Base-by-base conservation (phyloP, 768 basidiomycete genomes). In the Tricholomella constricta region DNA sequence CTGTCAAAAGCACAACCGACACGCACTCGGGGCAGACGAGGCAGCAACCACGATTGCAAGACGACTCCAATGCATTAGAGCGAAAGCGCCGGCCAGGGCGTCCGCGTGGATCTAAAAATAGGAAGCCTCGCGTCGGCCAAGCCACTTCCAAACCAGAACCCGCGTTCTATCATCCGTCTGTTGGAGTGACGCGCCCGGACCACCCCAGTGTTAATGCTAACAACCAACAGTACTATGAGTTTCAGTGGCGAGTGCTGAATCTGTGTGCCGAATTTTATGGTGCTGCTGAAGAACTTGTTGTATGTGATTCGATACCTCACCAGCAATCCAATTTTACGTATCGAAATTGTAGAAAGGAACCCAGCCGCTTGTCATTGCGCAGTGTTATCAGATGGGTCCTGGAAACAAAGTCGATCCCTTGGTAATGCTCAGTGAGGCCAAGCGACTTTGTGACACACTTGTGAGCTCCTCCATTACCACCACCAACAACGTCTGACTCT, bases 201-300 rank as follows among this genome's bases (percentile, higher is more conserved):
- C 72, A 77, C 29, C 72, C 78, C 4, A 75, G 78, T 44, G 79
- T 84, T 22, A 81, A 80, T 51, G 73, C 83, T 2, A 82, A 85
- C 57, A 88, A 88, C 64, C 85, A 89, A 56, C 83, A 85, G 62
- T 91, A 89, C 67, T 89, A 89, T 67, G 88, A 91, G 64, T 91
- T 91, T 62, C 89, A 91, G 65, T 91, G 89, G 89, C 83, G 88
- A 48, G 82, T 90, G 35, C 67, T 91, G 52, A 89, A 89, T 62
- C 72, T 92, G 35, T 92, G 89, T 67, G 84, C 88, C 1, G 90
- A 92, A 65, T 92, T 92, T 65, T 92, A 92, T 70, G 85, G 83
- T 23, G 89, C 89, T 6, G 89, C 89, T 15, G 89, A 91, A 68
- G 89, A 92, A 68, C 80, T 92, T 41, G 79, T 92, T 53, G 89